phyloP scores from a whole-genome alignment of 2,329 filamentous ascomycete species.

The Colletotrichum kahawae region DNA sequence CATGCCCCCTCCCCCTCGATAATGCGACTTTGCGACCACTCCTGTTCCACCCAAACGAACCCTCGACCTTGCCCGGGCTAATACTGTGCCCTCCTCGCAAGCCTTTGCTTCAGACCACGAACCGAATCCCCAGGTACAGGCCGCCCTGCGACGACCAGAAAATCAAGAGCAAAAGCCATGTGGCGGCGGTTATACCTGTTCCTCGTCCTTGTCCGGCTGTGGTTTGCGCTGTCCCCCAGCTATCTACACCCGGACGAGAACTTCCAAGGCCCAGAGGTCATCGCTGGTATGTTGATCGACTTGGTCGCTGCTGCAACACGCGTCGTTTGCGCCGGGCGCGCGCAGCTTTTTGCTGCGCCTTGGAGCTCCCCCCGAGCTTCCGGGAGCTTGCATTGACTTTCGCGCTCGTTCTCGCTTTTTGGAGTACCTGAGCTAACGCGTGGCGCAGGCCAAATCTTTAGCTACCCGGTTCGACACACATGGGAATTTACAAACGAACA shows the following conservation, averaged over 20 bases:
- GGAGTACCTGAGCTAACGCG: constrained; percentile 10
- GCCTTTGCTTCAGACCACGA: not conserved
- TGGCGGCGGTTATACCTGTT: constrained; percentile 90
- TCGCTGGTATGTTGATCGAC: constrained; percentile 73
- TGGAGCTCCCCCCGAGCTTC: constrained; percentile 10
- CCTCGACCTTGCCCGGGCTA: not conserved
- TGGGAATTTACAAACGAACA: constrained; percentile 94
- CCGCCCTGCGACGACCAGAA: constrained; percentile 19
- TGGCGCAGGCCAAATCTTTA: constrained; percentile 82
- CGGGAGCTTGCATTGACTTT: constrained; percentile 7
- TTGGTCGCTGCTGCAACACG: not conserved
- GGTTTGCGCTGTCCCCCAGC: constrained; percentile 92
- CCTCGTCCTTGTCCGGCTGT: constrained; percentile 84
- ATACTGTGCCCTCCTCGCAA: not conserved
- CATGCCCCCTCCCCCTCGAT: constrained; percentile 12
- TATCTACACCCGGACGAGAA: constrained; percentile 99
- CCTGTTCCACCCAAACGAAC: not conserved
- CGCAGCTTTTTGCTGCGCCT: not conserved
- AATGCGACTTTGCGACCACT: constrained; percentile 19
- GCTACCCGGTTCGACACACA: constrained; percentile 85
- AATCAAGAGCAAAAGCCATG: constrained; percentile 58
- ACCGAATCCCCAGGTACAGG: constrained; percentile 28
- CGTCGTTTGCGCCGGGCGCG: not conserved
- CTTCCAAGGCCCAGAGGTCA: constrained; percentile 97
- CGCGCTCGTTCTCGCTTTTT: constrained; percentile 17